Conservation (phyloP, 345 rosid species). For the Cardamine chenopodiifolia region DNA sequence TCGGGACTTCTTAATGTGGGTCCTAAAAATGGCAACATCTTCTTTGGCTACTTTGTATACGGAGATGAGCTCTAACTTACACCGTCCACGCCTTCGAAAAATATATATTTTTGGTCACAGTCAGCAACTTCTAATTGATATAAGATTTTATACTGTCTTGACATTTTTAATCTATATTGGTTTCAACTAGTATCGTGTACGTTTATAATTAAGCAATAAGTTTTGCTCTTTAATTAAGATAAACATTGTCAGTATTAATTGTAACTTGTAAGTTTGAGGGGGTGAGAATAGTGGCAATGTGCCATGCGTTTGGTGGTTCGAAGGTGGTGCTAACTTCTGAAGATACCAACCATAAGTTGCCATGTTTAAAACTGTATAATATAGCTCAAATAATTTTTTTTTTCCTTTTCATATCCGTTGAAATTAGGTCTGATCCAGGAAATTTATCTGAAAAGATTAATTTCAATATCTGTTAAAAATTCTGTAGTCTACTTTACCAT, state of each 20-base stretch:
- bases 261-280: neutral
- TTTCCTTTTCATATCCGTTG: too few species aligned
- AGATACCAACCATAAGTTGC: neutral
- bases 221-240: neutral
- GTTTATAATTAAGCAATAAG: neutral
- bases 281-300: neutral
- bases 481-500: neutral
- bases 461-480: neutral
- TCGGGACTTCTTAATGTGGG: conserved; percentile 29
- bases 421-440: neutral
- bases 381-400: too few species aligned
- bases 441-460: neutral
- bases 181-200: neutral
- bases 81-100: conserved; percentile 6
- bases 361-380: neutral
- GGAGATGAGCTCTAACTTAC: conserved; percentile 5
- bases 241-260: neutral
- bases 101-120: neutral
- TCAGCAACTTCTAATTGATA: conserved; percentile 1
- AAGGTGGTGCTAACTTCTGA: neutral
- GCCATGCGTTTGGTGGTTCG: neutral
- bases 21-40: conserved; percentile 20
- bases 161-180: neutral
- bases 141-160: neutral
- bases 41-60: conserved; percentile 26